These are phyloP conservation scores for Elaeagnus macrophylla DNA, from an alignment of 306 rosid genomes.

Conservation along the genomic window DNA sequence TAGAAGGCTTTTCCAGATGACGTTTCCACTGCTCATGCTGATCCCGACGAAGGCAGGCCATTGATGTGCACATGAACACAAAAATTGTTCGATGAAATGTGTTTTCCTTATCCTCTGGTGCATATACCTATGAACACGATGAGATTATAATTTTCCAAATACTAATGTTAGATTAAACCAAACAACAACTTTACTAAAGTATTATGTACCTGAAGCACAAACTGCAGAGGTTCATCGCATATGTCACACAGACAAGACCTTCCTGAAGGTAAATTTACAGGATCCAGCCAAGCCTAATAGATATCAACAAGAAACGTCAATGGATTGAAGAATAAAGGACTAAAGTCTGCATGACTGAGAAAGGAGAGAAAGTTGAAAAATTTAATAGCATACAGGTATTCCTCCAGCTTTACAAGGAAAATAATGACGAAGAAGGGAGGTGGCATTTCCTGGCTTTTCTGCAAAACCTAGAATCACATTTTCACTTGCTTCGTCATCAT, in stretches of 20 bases:
- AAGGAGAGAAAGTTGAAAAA: constrained; percentile 1
- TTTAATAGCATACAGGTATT: constrained; percentile 43
- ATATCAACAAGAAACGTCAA: background rate
- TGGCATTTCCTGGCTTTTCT: constrained; percentile 38
- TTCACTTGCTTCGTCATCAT: constrained; percentile 37
- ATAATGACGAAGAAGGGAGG: constrained; percentile 48
- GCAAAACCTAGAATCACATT: constrained; percentile 51
- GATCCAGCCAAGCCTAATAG: constrained; percentile 85
- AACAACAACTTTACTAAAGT: background rate
- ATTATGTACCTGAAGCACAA: constrained; percentile 70
- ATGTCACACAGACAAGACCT: constrained; percentile 52
- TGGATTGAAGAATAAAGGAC: background rate
- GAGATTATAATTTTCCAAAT: background rate
- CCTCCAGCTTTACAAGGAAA: constrained; percentile 96
- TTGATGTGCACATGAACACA: constrained; percentile 79
- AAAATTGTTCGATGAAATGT: constrained; percentile 71
- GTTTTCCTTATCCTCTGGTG: constrained; percentile 52
- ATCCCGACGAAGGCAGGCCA: constrained; percentile 72
- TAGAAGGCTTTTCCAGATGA: constrained; percentile 38
- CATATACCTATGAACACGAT: constrained; percentile 47
- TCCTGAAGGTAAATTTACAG: constrained; percentile 61
- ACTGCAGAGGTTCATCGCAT: constrained; percentile 65
- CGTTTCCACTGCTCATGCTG: constrained; percentile 81
- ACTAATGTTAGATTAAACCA: background rate
- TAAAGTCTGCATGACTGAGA: background rate